Percentiles rank a stretch among this genome's conserved stretches.
Evolutionary conservation across 768 basidiomycete genomes (phyloP).

Genomic region (Serendipita vermifera): DNA sequence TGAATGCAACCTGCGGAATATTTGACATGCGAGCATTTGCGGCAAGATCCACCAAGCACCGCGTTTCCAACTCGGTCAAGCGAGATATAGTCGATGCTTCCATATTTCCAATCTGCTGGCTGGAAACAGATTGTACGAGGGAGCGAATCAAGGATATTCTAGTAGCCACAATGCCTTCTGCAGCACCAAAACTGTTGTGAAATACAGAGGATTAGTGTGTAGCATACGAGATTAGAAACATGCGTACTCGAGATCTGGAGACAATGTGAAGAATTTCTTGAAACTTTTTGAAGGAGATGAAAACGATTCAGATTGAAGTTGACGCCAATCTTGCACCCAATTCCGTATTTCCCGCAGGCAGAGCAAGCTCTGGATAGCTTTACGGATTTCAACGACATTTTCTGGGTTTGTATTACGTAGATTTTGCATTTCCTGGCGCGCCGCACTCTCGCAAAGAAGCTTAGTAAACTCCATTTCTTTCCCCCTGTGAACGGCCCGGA

Average conservation of each 20-base stretch:
- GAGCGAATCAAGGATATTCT: conserved; percentile 72
- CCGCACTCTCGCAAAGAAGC: conserved; percentile 33
- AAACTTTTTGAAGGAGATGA: conserved; percentile 23
- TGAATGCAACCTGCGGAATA: conserved; percentile 71
- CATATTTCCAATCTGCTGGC: conserved; percentile 62
- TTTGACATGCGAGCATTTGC: conserved; percentile 53
- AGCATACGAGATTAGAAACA: background rate
- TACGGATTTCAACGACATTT: conserved; percentile 62
- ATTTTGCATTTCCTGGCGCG: conserved; percentile 48
- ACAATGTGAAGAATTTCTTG: conserved; percentile 35
- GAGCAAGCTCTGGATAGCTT: conserved; percentile 57
- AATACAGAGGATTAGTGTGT: conserved; percentile 1
- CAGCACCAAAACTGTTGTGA: conserved; percentile 47
- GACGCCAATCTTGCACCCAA: conserved; percentile 36
- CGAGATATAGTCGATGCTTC: conserved; percentile 37
- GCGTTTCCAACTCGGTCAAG: conserved; percentile 49
- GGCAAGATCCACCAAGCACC: conserved; percentile 58
- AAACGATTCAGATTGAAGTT: background rate
- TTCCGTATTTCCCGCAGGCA: conserved; percentile 63
- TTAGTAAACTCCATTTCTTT: conserved; percentile 42
- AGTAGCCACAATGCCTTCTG: conserved; percentile 70
- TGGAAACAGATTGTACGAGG: conserved; percentile 51
- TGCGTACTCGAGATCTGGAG: conserved; percentile 53
- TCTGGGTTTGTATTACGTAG: conserved; percentile 61
- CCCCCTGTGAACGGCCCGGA: conserved; percentile 74